These are phyloP conservation scores for Neoascochyta sp. DNA, from an alignment of 2,329 filamentous ascomycete species.

Conservation along the genomic window DNA sequence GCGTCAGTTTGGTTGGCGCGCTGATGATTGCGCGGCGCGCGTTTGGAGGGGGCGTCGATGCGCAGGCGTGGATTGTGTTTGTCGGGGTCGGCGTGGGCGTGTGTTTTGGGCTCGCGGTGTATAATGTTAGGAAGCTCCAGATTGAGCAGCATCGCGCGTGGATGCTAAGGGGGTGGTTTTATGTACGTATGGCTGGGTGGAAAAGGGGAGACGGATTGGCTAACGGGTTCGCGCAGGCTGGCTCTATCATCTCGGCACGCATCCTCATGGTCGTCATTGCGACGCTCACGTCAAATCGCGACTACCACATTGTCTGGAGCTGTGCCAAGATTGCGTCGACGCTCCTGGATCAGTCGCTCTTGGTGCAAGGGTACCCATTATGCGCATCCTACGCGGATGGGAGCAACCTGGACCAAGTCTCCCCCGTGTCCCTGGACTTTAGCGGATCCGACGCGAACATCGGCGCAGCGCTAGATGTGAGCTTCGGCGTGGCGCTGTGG, in stretches of 20 bases:
- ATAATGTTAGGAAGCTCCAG: slow-evolving; percentile 58
- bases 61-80: slow-evolving; percentile 46
- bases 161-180: slow-evolving; percentile 30
- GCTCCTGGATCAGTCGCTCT: slow-evolving; percentile 3
- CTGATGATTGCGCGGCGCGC: slow-evolving; percentile 51
- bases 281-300: slow-evolving; percentile 36
- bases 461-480: slow-evolving; percentile 45
- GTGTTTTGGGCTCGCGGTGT: slow-evolving; percentile 47
- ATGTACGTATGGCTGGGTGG: slow-evolving; percentile 16
- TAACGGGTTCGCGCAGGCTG: no score
- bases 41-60: slow-evolving; percentile 54
- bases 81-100: slow-evolving; percentile 46
- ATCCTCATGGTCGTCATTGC: slow-evolving; percentile 45
- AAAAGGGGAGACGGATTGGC: no score
- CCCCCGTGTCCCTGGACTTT: slow-evolving; percentile 23
- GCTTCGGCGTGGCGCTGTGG: slow-evolving; percentile 54
- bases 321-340: slow-evolving; percentile 51
- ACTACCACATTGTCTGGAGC: slow-evolving; percentile 38
- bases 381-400: slow-evolving; percentile 44
- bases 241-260: slow-evolving; percentile 51
- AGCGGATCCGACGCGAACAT: slow-evolving; percentile 23
- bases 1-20: slow-evolving; percentile 48
- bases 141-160: slow-evolving; percentile 42
- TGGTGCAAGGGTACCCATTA: slow-evolving; percentile 40
- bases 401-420: slow-evolving; percentile 14